Conservation (phyloP, 2,329 filamentous ascomycete genomes). For the Fusarium nisikadoi region DNA sequence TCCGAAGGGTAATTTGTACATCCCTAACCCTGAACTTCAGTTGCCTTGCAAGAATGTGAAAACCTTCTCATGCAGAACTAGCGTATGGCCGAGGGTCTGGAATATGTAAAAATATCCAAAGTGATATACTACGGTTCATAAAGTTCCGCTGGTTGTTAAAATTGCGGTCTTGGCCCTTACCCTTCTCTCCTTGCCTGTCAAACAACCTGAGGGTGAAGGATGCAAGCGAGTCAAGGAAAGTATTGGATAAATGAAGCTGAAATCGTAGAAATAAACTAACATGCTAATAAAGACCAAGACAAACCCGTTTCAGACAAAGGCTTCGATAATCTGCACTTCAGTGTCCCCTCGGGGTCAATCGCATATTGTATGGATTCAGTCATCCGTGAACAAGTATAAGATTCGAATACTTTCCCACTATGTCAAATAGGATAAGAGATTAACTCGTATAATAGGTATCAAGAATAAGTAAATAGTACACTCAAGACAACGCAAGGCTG, state of each 20-base stretch:
- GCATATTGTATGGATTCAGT: neutral
- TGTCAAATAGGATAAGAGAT: neutral
- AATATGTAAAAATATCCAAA: neutral
- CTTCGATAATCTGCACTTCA: neutral
- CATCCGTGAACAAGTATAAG: neutral
- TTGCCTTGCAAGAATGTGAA: neutral
- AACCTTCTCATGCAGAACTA: neutral
- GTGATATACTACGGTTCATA: neutral
- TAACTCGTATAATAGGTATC: neutral
- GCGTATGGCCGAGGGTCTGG: neutral
- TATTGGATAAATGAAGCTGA: no score
- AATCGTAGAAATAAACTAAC: neutral
- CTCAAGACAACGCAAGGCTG: neutral
- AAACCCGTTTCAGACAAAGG: neutral
- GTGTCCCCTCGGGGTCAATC: neutral
- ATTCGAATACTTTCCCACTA: neutral
- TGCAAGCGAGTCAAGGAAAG: neutral
- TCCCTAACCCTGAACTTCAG: constrained; percentile 55
- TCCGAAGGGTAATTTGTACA: no score
- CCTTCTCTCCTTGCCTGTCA: neutral
- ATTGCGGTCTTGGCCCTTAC: neutral
- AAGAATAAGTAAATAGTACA: neutral
- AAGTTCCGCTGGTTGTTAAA: neutral
- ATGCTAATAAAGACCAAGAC: neutral
- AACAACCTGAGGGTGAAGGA: neutral